Evolutionary conservation across 148 eudicot genomes (phyloP).

Genomic region (Arctostaphylos glauca): DNA sequence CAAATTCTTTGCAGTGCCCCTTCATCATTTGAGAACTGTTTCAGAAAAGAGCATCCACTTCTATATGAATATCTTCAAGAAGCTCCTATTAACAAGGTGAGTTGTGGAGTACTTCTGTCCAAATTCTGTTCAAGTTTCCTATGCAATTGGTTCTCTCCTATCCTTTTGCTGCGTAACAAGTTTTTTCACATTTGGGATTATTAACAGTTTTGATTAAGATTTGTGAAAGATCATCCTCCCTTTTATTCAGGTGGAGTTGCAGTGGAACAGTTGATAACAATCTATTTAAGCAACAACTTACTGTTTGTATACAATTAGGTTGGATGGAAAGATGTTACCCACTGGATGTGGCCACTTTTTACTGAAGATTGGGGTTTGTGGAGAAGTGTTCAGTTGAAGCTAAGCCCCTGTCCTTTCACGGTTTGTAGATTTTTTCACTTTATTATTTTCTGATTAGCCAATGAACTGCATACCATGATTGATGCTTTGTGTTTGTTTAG

Average conservation of each 20-base stretch:
- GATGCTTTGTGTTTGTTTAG: conserved; percentile 5
- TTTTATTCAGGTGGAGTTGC: conserved; percentile 13
- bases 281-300: background rate
- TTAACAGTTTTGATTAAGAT: background rate
- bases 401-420: conserved; percentile 81
- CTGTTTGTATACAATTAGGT: conserved; percentile 34
- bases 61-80: conserved; percentile 65
- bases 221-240: background rate
- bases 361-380: conserved; percentile 93
- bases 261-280: background rate
- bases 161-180: background rate
- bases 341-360: conserved; percentile 99
- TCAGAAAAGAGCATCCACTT: conserved; percentile 64
- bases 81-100: conserved; percentile 64
- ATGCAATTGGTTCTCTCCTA: background rate
- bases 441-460: background rate
- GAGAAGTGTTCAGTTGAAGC: conserved; percentile 72
- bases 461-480: background rate
- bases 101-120: background rate
- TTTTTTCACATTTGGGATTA: conserved; percentile 6
- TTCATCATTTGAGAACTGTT: conserved; percentile 70
- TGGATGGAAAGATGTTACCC: conserved; percentile 80
- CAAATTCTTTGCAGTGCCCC: conserved; percentile 56
- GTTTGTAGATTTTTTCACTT: conserved; percentile 28
- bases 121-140: background rate